Percentiles rank a stretch among this genome's conserved stretches.
Conservation (phyloP, 208 protist genomes). For the Crithidia acanthocephali region DNA sequence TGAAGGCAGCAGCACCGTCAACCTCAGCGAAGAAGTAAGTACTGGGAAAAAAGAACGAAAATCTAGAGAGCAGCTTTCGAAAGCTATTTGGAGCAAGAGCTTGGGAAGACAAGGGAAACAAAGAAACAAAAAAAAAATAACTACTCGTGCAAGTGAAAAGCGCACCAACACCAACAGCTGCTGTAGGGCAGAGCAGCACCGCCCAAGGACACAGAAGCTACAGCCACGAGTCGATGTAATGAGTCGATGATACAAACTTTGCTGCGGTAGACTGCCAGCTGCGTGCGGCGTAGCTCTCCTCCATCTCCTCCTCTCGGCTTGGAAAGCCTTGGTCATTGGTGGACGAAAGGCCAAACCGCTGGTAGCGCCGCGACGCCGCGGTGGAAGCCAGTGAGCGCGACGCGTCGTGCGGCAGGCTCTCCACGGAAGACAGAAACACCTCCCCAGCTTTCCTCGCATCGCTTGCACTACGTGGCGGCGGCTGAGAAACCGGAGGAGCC, state of each 20-base stretch:
- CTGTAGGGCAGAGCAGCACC: too few relatives aligned
- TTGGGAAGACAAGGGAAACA: background rate
- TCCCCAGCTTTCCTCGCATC: background rate
- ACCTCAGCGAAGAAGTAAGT: too few relatives aligned
- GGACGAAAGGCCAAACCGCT: constrained; percentile 10
- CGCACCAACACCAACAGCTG: too few relatives aligned
- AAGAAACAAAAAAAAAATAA: background rate
- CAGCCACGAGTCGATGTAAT: constrained; percentile 36
- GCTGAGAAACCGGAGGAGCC: background rate
- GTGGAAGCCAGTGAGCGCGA: background rate
- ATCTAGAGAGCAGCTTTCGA: background rate
- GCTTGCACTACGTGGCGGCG: background rate
- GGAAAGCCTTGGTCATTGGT: background rate
- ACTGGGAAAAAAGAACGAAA: too few relatives aligned
- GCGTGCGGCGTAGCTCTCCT: background rate
- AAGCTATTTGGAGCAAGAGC: background rate
- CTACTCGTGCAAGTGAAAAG: background rate
- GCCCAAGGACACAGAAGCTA: background rate
- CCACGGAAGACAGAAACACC: background rate
- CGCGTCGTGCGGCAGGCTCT: background rate
- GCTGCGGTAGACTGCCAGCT: background rate
- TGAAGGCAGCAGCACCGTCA: too few relatives aligned
- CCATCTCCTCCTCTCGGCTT: background rate
- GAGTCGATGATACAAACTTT: constrained; percentile 9
- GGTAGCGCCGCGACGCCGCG: background rate